Percentiles rank a stretch among this genome's conserved stretches.
Conservation (phyloP, 192 early-diverging fungal genomes). For the Coemansia sp. region DNA sequence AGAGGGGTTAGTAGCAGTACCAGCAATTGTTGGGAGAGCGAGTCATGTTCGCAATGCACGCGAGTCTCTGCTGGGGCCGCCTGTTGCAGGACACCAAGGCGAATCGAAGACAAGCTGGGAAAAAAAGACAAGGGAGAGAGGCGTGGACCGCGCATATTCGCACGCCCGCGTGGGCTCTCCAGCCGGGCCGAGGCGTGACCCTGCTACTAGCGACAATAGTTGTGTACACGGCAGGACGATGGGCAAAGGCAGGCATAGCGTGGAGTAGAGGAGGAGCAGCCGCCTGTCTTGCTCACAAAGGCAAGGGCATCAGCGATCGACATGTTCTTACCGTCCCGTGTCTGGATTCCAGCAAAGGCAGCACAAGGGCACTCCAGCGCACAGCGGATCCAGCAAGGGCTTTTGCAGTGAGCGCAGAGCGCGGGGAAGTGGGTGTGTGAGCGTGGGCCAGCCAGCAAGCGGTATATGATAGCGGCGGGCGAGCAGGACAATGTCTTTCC, state of each 20-base stretch:
- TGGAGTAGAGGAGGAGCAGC: neutral
- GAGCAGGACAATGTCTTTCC: neutral
- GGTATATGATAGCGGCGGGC: neutral
- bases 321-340: constrained; percentile 2
- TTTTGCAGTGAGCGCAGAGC: neutral
- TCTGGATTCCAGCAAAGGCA: neutral
- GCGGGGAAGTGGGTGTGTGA: too few species aligned
- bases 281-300: neutral
- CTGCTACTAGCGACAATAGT: neutral
- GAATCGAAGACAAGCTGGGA: too few species aligned
- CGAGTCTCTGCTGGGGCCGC: too few species aligned
- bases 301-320: neutral
- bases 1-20: neutral
- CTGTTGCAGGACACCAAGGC: too few species aligned
- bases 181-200: neutral
- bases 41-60: too few species aligned
- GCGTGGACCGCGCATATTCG: neutral
- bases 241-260: too few species aligned
- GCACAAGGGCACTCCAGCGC: too few species aligned
- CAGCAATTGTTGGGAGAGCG: constrained; percentile 2
- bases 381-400: too few species aligned
- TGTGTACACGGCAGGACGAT: neutral
- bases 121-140: neutral
- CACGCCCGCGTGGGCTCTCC: neutral
- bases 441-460: constrained; percentile 2